Percentiles rank a stretch among this genome's conserved stretches.
phyloP scores from a whole-genome alignment of 345 rosid species.

The Turritis glabra region DNA sequence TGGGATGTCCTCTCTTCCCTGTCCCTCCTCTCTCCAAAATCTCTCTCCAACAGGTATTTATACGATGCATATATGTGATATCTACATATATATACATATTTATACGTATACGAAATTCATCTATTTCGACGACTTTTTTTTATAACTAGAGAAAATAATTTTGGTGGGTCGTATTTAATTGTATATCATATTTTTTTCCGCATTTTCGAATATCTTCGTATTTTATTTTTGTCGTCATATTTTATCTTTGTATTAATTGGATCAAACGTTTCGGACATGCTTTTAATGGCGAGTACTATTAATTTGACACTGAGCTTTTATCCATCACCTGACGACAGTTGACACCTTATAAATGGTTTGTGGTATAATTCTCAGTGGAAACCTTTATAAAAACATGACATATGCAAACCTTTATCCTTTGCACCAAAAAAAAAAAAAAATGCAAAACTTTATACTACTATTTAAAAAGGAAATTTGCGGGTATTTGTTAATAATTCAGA shows the following conservation, averaged over 20 bases:
- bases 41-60: conserved; percentile 51
- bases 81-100: not conserved
- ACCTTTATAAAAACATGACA: conserved; percentile 3
- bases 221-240: not conserved
- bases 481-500: not conserved
- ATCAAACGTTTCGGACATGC: conserved; percentile 24
- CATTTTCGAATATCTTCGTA: not conserved
- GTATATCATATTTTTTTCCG: not conserved
- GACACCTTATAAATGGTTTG: conserved; percentile 11
- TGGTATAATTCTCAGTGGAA: conserved; percentile 7
- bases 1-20: conserved; percentile 92
- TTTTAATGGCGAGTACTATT: conserved; percentile 29
- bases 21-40: conserved; percentile 51
- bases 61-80: too few relatives aligned
- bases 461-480: not conserved
- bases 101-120: not conserved
- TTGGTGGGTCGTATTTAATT: conserved; percentile 14
- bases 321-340: conserved; percentile 14
- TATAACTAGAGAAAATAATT: not conserved
- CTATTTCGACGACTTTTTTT: not conserved
- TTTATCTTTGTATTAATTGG: not conserved
- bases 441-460: not conserved
- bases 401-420: not conserved
- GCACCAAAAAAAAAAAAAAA: too few relatives aligned
- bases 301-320: conserved; percentile 2